Evolutionary conservation across 140 eudicot genomes (phyloP), one percentile per base, ranked within the genome.

Genomic region (Ambrosia hybrid): DNA sequence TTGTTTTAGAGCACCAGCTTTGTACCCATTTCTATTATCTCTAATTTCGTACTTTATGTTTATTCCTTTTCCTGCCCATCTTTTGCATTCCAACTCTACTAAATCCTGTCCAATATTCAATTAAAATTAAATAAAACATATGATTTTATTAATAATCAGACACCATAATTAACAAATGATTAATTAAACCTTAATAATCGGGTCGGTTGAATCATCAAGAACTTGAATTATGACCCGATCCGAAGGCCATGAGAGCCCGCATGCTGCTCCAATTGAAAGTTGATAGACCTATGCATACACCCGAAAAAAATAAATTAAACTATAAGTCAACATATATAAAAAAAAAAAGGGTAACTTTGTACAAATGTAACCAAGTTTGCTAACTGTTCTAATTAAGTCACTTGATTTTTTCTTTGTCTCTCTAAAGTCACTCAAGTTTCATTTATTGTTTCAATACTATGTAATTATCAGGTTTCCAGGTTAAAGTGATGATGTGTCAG

Each of bases 181-280:
- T 7, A 9, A 67, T 11, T 7, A 9, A 64, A 88, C 95, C 96
- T 85, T 87, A 33, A 85, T 81, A 16, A 58, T 16, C 17, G 89
- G 85, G 45, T 90, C 96, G 0, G 96, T 91, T 4, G 99, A 95
- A 78, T 91, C 99, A 68, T 95, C 99, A 12, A 95, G 95, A 62
- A 95, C 91, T 86, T 95, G 99, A 79, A 95, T 80, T 72, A 88
- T 85, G 53, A 95, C 82, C 60, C 97, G 83, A 80, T 95, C 95
- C 46, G 90, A 86, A 2, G 99, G 99, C 99, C 99, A 95, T 38
- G 97, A 88, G 53, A 95, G 90, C 30, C 92, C 87, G 64, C 97
- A 91, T 21, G 97, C 97, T 11, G 99, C 99, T 64, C 97, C 99
- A 56, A 91, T 91, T 3, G 94, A 91, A 52, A 88, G 67, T 81